A percentile compares a stretch with the other conserved stretches of the same genome.
Conservation (phyloP, 2,329 filamentous ascomycete species). For the Alternaria novae-zelandiae region DNA sequence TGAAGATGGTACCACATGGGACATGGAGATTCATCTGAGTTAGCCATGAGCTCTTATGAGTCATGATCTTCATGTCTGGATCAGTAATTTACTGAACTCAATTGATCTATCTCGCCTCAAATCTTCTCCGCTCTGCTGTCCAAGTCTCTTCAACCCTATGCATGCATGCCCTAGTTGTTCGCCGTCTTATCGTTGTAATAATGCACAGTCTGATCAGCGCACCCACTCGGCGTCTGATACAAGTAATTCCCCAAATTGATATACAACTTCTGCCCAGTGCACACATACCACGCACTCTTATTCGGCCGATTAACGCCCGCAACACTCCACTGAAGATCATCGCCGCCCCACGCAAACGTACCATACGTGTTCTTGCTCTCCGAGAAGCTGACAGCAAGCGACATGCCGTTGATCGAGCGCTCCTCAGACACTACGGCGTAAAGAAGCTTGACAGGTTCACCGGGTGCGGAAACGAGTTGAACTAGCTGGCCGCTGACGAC, state of each 20-base stretch:
- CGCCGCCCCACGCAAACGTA: slow-evolving; percentile 64
- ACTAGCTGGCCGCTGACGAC: slow-evolving; percentile 63
- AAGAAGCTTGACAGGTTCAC: slow-evolving; percentile 52
- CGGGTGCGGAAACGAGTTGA: slow-evolving; percentile 58
- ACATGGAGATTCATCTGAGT: no score
- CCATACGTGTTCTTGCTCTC: slow-evolving; percentile 61
- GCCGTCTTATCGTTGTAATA: slow-evolving; percentile 48
- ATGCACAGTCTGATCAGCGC: slow-evolving; percentile 63
- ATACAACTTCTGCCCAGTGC: slow-evolving; percentile 58
- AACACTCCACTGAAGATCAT: slow-evolving; percentile 62
- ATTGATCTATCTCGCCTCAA: background rate
- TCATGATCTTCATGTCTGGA: background rate
- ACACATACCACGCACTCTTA: slow-evolving; percentile 65
- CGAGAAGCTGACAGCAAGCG: slow-evolving; percentile 60
- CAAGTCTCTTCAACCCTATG: background rate
- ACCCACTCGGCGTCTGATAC: slow-evolving; percentile 64
- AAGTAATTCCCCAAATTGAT: slow-evolving; percentile 66
- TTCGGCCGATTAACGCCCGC: slow-evolving; percentile 61
- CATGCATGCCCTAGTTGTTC: slow-evolving; percentile 20
- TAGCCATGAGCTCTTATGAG: background rate
- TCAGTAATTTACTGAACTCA: background rate
- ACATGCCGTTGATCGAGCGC: slow-evolving; percentile 41
- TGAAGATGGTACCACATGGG: background rate
- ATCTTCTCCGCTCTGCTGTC: background rate
- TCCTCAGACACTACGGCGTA: slow-evolving; percentile 40